Base-by-base conservation (phyloP, 2,329 filamentous ascomycete genomes). In the Venturiaceae sp. region DNA sequence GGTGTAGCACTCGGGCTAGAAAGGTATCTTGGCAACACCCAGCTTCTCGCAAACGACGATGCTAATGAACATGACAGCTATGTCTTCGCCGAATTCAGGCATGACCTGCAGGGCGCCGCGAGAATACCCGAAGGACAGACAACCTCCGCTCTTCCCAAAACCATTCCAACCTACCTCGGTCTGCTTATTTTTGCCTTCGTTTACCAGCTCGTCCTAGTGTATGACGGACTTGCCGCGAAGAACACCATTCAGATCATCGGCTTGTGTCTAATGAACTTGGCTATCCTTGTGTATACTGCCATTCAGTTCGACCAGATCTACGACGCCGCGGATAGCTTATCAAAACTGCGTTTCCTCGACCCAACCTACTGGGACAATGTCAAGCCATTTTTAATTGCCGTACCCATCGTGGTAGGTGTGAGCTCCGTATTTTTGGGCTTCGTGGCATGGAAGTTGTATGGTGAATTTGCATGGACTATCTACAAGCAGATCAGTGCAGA, bases 201-300 rank as follows among this genome's bases (percentile, higher is more conserved):
- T 60, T 99, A 97, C 75, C 86, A 96, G 69, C 76, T 97, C 33
- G 77, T 95, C 30, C 79, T 99, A 57, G 88, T 94, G 13, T 97
- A 91, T 81, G 94, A 99, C 77, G 94, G 92, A 16, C 79, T 99
- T 60, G 86, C 91, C 62, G 80, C 92, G 69, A 96, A 96, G 74
- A 99, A 99, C 75, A 99, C 94, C 11, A 99, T 99, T 78, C 94
- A 99, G 73, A 82, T 97, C 70, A 97, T 99, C 65, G 94, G 94
- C 47, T 81, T 99, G 32, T 96, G 92, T 74, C 77, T 95, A 60
- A 94, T 94, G 75, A 97, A 99, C 73, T 74, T 94, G 33, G 92
- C 90, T 41, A 83, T 99, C 64, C 81, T 97, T 68, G 84, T 97
- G 62, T 99, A 99, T 70, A 91, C 92, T 3, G 86, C 88, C 33